These are phyloP conservation scores for Populus simonii DNA, from an alignment of 345 rosid species.

Conservation along the genomic window DNA sequence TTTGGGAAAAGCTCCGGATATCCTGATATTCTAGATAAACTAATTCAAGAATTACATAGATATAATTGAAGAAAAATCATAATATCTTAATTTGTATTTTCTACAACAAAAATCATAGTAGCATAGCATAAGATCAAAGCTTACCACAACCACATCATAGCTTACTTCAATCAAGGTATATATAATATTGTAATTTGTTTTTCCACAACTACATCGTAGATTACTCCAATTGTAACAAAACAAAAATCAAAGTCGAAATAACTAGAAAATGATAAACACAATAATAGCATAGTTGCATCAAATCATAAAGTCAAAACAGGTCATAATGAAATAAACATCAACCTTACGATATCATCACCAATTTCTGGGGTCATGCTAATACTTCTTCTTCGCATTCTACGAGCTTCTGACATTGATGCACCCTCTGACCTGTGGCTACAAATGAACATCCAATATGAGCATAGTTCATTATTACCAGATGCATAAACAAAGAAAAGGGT, in stretches of 20 bases:
- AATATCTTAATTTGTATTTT: not conserved
- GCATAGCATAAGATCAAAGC: not conserved
- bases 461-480: not conserved
- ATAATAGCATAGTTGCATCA: not conserved
- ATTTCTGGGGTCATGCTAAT: slow-evolving; percentile 96
- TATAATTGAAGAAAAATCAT: not conserved
- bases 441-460: slow-evolving; percentile 15
- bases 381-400: slow-evolving; percentile 94
- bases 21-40: not conserved
- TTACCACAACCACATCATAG: not conserved
- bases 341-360: slow-evolving; percentile 99
- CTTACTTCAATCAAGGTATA: not conserved
- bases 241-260: not conserved
- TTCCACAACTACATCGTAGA: not conserved
- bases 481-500: not conserved
- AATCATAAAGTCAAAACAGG: not conserved
- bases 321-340: slow-evolving; percentile 19
- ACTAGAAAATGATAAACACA: not conserved
- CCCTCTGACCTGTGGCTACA: slow-evolving; percentile 74
- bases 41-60: not conserved
- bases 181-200: not conserved
- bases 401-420: slow-evolving; percentile 67
- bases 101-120: not conserved
- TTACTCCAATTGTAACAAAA: not conserved
- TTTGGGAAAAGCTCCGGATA: not conserved